A percentile compares a stretch with the other conserved stretches of the same genome.
phyloP scores from a whole-genome alignment of 768 basidiomycete species.

The Pholiota microspora region DNA sequence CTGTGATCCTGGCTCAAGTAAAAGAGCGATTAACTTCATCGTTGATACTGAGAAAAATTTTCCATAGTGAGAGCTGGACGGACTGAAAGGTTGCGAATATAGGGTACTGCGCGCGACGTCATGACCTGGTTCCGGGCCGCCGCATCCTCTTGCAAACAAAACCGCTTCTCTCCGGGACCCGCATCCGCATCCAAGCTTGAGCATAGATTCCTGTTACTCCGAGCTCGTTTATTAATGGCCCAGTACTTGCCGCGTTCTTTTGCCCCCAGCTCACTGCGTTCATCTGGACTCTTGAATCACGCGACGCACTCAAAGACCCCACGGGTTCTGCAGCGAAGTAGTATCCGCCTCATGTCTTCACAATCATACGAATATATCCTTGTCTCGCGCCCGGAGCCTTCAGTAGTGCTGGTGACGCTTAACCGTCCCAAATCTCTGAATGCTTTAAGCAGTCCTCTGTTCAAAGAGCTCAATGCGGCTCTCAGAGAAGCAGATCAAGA shows the following conservation, averaged over 20 bases:
- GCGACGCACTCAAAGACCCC: constrained; percentile 1
- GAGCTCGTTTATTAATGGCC: constrained; percentile 15
- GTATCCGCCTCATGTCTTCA: constrained; percentile 47
- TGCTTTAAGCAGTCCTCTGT: constrained; percentile 79
- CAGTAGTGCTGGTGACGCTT: constrained; percentile 78
- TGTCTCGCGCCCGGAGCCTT: constrained; percentile 62
- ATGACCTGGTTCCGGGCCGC: constrained; percentile 4
- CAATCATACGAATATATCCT: constrained; percentile 63
- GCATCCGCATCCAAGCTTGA: too few species aligned
- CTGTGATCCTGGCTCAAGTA: too few species aligned
- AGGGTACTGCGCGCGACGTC: background rate
- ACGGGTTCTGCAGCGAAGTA: constrained; percentile 9
- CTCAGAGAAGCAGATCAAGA: constrained; percentile 71
- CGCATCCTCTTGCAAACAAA: background rate
- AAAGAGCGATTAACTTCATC: too few species aligned
- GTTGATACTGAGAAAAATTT: constrained; percentile 1
- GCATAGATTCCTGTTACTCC: background rate
- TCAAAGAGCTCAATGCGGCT: constrained; percentile 79
- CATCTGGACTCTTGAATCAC: constrained; percentile 4
- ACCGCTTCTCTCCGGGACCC: background rate
- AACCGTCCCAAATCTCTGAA: constrained; percentile 91
- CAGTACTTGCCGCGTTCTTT: constrained; percentile 18
- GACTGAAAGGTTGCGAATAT: background rate
- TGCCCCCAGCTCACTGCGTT: constrained; percentile 13
- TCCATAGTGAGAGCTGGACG: background rate